Base-by-base conservation (phyloP, 2,329 filamentous ascomycete species). In the Sodiomyces alkalinus region DNA sequence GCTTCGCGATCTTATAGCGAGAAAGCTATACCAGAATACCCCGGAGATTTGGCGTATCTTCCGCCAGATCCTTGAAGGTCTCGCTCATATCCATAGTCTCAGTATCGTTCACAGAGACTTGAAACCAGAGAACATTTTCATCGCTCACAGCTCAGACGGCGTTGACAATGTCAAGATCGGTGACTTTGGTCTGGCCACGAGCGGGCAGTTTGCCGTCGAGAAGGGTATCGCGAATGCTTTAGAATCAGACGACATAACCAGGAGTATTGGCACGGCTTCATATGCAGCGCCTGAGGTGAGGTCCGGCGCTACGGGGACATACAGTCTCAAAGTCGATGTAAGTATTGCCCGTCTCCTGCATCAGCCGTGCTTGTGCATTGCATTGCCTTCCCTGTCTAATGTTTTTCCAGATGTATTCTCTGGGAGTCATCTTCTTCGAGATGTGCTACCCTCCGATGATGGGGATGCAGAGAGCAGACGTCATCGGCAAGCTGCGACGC, bases 351-450 rank as follows among this genome's bases (percentile, higher is more conserved):
- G 13, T 5, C 6, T 28, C 26, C 34, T 30, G 40, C n/a, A n/a
- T 9, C 4, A 19, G 8, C 14, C 28, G 24, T 27, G 16, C 39
- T 43, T 33, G 47, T 28, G n/a, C 6, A 1, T 6, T 19, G n/a
- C n/a, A n/a, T n/a, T n/a, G n/a, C n/a, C n/a, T n/a, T n/a, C n/a
- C n/a, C n/a, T n/a, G n/a, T n/a, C n/a, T n/a, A n/a, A n/a, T n/a
- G n/a, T n/a, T n/a, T n/a, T n/a, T n/a, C 1, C 31, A 74, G 67
- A 96, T 98, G 87, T 98, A 90, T 48, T 94, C 87, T 0, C 63
- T 98, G 22, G 90, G 90, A 0, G 80, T 98, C 37, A 96, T 98
- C 32, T 92, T 98, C 55, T 96, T 94, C 41, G 90, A 98, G 52
- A 98, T 98, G 90, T 92, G 80, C 44, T 86, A 75, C 38, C 53